phyloP scores from a whole-genome alignment of 208 protist genomes.

The Leishmania guyanensis region DNA sequence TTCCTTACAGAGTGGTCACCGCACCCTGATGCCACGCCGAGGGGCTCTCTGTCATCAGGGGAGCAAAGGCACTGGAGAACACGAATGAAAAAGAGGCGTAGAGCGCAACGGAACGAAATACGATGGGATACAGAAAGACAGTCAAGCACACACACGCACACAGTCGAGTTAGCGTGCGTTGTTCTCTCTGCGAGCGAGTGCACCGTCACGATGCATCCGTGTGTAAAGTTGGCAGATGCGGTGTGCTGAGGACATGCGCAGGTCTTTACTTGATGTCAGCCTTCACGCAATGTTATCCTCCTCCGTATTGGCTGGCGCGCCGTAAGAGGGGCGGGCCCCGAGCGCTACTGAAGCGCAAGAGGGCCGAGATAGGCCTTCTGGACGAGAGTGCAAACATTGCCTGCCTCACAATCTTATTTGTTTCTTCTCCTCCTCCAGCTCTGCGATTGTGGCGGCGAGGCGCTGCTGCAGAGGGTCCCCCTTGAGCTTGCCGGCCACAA shows the following conservation, averaged over 20 bases:
- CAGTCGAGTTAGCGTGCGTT: neutral
- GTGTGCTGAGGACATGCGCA: neutral
- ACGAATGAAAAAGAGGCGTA: neutral
- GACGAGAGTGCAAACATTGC: neutral
- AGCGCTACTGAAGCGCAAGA: neutral
- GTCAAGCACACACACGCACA: neutral
- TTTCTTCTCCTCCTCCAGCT: slow-evolving; percentile 62
- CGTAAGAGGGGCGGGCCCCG: neutral
- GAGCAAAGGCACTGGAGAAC: neutral
- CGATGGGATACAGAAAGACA: neutral
- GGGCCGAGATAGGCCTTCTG: neutral
- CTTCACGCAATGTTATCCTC: neutral
- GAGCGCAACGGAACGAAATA: neutral
- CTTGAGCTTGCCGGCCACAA: slow-evolving; percentile 67
- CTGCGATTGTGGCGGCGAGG: slow-evolving; percentile 38
- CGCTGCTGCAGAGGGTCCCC: slow-evolving; percentile 31
- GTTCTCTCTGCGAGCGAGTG: neutral
- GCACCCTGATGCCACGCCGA: neutral
- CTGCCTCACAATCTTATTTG: slow-evolving; percentile 20
- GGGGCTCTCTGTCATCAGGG: neutral
- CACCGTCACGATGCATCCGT: neutral
- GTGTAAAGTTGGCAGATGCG: neutral
- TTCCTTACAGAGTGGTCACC: neutral
- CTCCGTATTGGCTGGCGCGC: neutral
- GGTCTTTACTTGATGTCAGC: neutral